phyloP scores from a whole-genome alignment of 2,329 filamentous ascomycete species.

The Pseudohalonectria lignicola region DNA sequence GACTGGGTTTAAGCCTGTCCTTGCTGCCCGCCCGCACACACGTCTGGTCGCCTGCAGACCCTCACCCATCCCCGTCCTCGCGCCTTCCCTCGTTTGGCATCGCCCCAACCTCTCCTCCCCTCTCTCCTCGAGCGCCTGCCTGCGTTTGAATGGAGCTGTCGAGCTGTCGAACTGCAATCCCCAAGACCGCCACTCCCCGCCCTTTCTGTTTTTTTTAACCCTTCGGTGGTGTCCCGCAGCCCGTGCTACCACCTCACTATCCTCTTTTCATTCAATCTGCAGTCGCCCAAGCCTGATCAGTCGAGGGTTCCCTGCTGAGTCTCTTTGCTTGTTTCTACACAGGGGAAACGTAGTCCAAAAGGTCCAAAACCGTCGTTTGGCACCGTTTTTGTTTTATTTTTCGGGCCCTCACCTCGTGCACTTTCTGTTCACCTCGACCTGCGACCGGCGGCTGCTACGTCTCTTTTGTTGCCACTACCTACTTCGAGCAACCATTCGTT shows the following conservation, averaged over 20 bases:
- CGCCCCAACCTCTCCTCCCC: slow-evolving; percentile 10
- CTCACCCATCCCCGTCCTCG: slow-evolving; percentile 7
- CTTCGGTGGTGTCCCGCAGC: slow-evolving; percentile 27
- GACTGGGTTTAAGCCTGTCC: slow-evolving; percentile 1
- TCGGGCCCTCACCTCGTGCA: not conserved
- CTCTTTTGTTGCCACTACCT: too few relatives aligned
- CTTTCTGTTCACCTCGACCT: slow-evolving; percentile 1
- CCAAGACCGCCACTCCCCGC: slow-evolving; percentile 14
- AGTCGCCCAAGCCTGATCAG: slow-evolving; percentile 35
- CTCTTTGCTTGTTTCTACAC: slow-evolving; percentile 26
- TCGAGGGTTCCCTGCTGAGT: slow-evolving; percentile 23
- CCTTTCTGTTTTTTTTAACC: slow-evolving; percentile 20
- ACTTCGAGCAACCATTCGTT: too few relatives aligned
- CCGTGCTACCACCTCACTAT: slow-evolving; percentile 38
- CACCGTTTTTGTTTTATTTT: not conserved
- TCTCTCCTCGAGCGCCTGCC: slow-evolving; percentile 8
- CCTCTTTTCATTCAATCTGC: slow-evolving; percentile 38
- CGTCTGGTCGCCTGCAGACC: too few relatives aligned
- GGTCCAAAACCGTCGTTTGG: slow-evolving; percentile 7
- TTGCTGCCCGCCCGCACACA: slow-evolving; percentile 3
- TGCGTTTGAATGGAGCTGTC: too few relatives aligned
- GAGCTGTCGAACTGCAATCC: slow-evolving; percentile 4
- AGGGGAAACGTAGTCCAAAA: slow-evolving; percentile 25
- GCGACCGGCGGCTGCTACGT: too few relatives aligned
- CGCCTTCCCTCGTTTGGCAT: slow-evolving; percentile 17